These are phyloP conservation scores for Zhuliangozyma parablackwelliae DNA, from an alignment of 1,139 yeast genomes.

Conservation along the genomic window DNA sequence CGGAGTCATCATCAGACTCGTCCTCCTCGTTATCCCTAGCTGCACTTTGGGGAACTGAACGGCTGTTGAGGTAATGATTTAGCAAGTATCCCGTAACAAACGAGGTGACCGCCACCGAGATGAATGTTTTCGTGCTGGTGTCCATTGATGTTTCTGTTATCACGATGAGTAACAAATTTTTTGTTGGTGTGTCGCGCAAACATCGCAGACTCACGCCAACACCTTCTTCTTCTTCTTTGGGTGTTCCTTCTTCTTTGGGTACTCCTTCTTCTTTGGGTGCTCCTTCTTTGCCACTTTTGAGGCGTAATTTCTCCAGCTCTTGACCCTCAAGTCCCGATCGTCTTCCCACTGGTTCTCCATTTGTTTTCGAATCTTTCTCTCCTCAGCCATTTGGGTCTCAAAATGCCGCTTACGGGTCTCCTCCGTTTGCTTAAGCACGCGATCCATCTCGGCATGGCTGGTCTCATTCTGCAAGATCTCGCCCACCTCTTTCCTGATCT, in stretches of 20 bases:
- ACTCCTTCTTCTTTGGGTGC: constrained; percentile 24
- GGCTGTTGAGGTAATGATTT: constrained; percentile 10
- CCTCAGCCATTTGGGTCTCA: constrained; percentile 30
- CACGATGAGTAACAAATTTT: too few relatives aligned
- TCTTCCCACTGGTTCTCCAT: constrained; percentile 59
- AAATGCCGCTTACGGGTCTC: constrained; percentile 25
- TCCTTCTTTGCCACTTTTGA: constrained; percentile 41
- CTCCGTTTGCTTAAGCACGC: constrained; percentile 25
- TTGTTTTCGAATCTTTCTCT: constrained; percentile 34
- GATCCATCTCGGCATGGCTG: constrained; percentile 30
- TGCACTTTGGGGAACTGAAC: not conserved
- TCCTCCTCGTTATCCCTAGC: constrained; percentile 4
- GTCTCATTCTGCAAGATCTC: constrained; percentile 31
- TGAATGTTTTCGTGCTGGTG: constrained; percentile 8
- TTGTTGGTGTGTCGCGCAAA: too few relatives aligned
- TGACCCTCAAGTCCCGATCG: constrained; percentile 54
- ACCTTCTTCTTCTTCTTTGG: constrained; percentile 21
- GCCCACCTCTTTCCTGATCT: constrained; percentile 15
- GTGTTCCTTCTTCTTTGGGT: constrained; percentile 29
- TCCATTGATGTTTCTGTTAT: constrained; percentile 2
- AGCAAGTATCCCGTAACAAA: constrained; percentile 25
- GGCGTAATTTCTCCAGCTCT: constrained; percentile 56
- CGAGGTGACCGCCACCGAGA: constrained; percentile 20
- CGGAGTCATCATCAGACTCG: constrained; percentile 27
- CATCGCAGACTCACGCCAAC: constrained; percentile 24